Base-by-base conservation (phyloP, 1,284 basidiomycete genomes). In the Flammula alnicola region DNA sequence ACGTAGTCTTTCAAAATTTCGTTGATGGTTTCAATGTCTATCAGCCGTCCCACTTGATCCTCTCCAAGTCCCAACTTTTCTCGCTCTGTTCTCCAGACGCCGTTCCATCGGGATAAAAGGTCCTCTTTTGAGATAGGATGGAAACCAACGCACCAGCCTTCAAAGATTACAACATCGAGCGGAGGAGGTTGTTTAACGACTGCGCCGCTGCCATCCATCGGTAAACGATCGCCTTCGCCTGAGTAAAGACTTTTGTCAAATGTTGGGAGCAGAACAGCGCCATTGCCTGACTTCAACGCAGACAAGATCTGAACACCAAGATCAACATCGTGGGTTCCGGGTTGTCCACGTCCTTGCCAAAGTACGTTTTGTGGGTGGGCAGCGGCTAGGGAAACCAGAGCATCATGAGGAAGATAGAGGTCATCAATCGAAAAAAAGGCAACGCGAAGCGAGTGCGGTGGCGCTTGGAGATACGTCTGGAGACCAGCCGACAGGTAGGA, bases 121-220 rank as follows among this genome's bases (percentile, higher is more conserved):
- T 81, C 79, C 20, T 70, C 65, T 12, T 55, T 45, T 0, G 75
- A 61, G 14, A 83, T 73, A 7, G 88, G 83, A 52, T 77, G 78
- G 60, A 92, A 92, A 2, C 89, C 89, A 5, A 86, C 80, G 65
- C 84, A 90, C 89, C 90, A 91, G 6, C 89, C 91, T 67, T 95
- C 93, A 40, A 98, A 75, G 37, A 98, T 77, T 39, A 98, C 86
- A n/a, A 98, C 72, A 63, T 96, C 91, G 3, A 95, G 63, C 0
- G 82, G 80, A 2, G 78, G 70, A 14, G 68, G 67, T 30, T 67
- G 64, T 0, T 66, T 57, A 6, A 86, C 70, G 3, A 72, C 50
- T 2, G 62, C 60, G 29, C 69, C 76, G 54, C 63, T 67, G 36
- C 58, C 69, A 26, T 75, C 72, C 5, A 67, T 55, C 12, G 75